These are phyloP conservation scores for Phytopythium ostracodes DNA, from an alignment of 352 stramenopile genomes.

Conservation along the genomic window DNA sequence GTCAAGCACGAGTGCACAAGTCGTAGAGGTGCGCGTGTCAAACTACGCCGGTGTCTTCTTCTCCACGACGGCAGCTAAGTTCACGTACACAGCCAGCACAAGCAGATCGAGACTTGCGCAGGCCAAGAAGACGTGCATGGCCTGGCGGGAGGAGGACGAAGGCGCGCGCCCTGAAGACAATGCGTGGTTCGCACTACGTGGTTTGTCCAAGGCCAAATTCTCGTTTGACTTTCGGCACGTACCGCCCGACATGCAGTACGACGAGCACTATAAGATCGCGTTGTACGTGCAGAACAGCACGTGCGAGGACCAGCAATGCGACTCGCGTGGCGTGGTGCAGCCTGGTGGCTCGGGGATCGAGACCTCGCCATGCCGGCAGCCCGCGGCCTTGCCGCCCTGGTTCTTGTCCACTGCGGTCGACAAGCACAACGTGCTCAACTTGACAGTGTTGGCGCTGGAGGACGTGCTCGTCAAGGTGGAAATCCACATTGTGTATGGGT, in stretches of 20 bases:
- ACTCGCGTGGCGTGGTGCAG: slow-evolving; percentile 43
- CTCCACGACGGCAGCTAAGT: slow-evolving; percentile 48
- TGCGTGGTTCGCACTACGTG: slow-evolving; percentile 91
- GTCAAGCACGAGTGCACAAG: slow-evolving; percentile 8
- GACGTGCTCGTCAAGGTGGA: slow-evolving; percentile 95
- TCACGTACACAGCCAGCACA: slow-evolving; percentile 34
- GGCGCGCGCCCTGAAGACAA: slow-evolving; percentile 69
- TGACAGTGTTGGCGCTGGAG: slow-evolving; percentile 94
- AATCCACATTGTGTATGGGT: slow-evolving; percentile 93
- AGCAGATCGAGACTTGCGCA: slow-evolving; percentile 33
- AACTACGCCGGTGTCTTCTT: slow-evolving; percentile 76
- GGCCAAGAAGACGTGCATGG: slow-evolving; percentile 36
- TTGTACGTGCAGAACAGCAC: slow-evolving; percentile 93
- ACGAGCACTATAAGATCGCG: slow-evolving; percentile 95
- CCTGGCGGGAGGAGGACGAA: slow-evolving; percentile 60
- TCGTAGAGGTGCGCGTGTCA: slow-evolving; percentile 61
- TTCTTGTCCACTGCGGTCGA: slow-evolving; percentile 88
- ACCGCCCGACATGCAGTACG: slow-evolving; percentile 88
- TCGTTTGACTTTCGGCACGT: slow-evolving; percentile 95
- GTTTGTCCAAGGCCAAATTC: slow-evolving; percentile 90
- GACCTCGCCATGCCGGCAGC: slow-evolving; percentile 89
- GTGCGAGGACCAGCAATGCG: slow-evolving; percentile 87
- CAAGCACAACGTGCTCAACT: slow-evolving; percentile 93
- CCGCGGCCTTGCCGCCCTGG: slow-evolving; percentile 88
- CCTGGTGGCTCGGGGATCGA: slow-evolving; percentile 72